phyloP scores from a whole-genome alignment of 768 basidiomycete genomes.

The Boletellus emodensis region DNA sequence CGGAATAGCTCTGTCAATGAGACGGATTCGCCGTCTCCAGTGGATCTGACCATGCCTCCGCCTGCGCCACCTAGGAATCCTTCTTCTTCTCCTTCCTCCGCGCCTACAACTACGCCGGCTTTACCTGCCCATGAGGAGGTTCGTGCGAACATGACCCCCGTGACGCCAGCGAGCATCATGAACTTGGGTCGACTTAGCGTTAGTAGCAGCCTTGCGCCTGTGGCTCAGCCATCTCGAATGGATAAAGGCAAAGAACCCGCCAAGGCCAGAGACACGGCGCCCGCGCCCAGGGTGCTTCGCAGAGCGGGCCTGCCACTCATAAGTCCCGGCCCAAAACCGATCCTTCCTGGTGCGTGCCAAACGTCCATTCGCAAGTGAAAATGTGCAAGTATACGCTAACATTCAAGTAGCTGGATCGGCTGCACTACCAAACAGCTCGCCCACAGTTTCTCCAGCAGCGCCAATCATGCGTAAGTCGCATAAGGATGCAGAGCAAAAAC shows the following conservation, averaged over 20 bases:
- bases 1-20: constrained; percentile 42
- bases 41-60: constrained; percentile 87
- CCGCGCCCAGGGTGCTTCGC: constrained; percentile 23
- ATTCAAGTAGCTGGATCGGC: constrained; percentile 32
- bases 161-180: constrained; percentile 92
- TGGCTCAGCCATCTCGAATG: constrained; percentile 12
- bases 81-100: constrained; percentile 15
- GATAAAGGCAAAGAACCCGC: constrained; percentile 30
- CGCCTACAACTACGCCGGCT: neutral
- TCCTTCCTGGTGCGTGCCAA: constrained; percentile 58
- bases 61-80: constrained; percentile 52
- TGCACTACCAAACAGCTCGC: constrained; percentile 23
- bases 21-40: constrained; percentile 75
- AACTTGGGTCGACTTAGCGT: constrained; percentile 69
- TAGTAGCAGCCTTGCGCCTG: constrained; percentile 41
- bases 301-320: constrained; percentile 32
- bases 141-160: constrained; percentile 65
- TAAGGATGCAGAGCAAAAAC: constrained; percentile 96
- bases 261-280: constrained; percentile 26
- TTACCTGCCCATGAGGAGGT: constrained; percentile 15
- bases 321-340: constrained; percentile 62
- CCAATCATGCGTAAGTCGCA: constrained; percentile 75
- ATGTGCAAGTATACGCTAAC: constrained; percentile 2
- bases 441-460: constrained; percentile 32
- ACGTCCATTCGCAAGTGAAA: neutral